Conservation (phyloP, 2,329 filamentous ascomycete genomes). For the Arachnomyces sp. region DNA sequence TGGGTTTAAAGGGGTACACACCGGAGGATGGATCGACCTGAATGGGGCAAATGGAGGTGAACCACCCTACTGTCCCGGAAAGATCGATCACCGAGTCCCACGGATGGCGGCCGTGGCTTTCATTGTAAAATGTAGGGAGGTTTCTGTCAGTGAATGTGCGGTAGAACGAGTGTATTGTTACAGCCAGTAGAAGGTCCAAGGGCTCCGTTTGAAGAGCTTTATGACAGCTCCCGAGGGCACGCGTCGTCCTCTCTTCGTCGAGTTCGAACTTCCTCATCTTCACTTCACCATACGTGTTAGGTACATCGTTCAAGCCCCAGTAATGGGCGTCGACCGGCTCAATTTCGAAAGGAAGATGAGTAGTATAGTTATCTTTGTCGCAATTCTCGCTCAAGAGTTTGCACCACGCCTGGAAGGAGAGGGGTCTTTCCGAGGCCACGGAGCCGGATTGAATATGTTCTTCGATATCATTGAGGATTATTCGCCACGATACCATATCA, state of each 20-base stretch:
- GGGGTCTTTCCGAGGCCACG: constrained; percentile 20
- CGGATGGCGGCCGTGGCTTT: constrained; percentile 41
- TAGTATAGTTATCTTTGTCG: constrained; percentile 10
- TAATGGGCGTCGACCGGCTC: constrained; percentile 26
- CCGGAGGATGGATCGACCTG: constrained; percentile 16
- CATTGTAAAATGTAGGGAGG: constrained; percentile 38
- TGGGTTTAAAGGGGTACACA: too few relatives aligned
- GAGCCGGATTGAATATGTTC: constrained; percentile 19
- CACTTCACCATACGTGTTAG: constrained; percentile 29
- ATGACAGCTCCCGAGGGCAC: constrained; percentile 26
- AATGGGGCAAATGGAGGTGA: constrained; percentile 42
- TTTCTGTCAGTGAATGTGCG: constrained; percentile 34
- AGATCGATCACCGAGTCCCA: constrained; percentile 40
- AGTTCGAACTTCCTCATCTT: constrained; percentile 28
- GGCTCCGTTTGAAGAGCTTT: constrained; percentile 26
- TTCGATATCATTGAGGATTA: constrained; percentile 32
- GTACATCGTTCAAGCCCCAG: constrained; percentile 25
- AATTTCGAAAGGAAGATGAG: constrained; percentile 14
- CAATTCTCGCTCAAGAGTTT: constrained; percentile 23
- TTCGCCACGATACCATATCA: constrained; percentile 34
- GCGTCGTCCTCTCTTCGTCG: constrained; percentile 18
- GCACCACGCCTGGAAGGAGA: constrained; percentile 33
- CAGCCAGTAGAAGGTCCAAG: constrained; percentile 29
- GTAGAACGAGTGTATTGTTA: constrained; percentile 37
- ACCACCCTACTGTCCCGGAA: constrained; percentile 45